phyloP scores from a whole-genome alignment of 2,329 filamentous ascomycete species.

The Coniochaeta ligniaria region DNA sequence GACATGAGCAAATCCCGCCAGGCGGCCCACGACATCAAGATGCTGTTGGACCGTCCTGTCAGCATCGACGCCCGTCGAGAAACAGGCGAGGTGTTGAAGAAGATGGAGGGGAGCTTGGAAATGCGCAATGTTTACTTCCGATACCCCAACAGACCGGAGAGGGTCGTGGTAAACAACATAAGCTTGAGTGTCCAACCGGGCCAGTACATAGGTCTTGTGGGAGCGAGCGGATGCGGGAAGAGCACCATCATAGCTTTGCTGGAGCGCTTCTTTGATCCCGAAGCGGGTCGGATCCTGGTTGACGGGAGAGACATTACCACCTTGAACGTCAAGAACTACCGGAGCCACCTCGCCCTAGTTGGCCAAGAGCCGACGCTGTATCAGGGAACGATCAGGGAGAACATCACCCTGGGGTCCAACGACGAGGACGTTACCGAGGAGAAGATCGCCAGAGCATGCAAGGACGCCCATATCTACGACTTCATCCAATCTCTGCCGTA shows the following conservation, averaged over 20 bases:
- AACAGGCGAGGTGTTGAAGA: conserved; percentile 23
- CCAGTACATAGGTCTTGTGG: conserved; percentile 83
- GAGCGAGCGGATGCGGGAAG: conserved; percentile 89
- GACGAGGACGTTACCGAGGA: conserved; percentile 59
- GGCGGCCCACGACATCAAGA: conserved; percentile 73
- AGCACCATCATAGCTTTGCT: conserved; percentile 86
- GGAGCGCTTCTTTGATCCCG: conserved; percentile 90
- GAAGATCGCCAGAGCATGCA: conserved; percentile 68
- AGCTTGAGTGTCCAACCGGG: conserved; percentile 68
- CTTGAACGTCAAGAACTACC: conserved; percentile 81
- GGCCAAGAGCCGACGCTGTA: conserved; percentile 93
- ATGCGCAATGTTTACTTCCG: conserved; percentile 91
- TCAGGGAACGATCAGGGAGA: conserved; percentile 85
- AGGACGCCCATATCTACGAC: conserved; percentile 87
- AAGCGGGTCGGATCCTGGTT: conserved; percentile 71
- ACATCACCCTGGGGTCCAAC: conserved; percentile 73
- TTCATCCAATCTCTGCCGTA: conserved; percentile 74
- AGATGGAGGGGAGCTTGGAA: conserved; percentile 71
- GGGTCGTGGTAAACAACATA: conserved; percentile 83
- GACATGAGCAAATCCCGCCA: conserved; percentile 91
- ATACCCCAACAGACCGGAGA: conserved; percentile 84
- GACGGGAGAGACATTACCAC: conserved; percentile 76
- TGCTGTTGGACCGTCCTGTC: conserved; percentile 77
- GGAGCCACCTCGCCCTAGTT: conserved; percentile 76
- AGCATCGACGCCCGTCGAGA: conserved; percentile 64